Conservation (phyloP, 352 stramenopile species). For the Phytopythium chamaehyphon region DNA sequence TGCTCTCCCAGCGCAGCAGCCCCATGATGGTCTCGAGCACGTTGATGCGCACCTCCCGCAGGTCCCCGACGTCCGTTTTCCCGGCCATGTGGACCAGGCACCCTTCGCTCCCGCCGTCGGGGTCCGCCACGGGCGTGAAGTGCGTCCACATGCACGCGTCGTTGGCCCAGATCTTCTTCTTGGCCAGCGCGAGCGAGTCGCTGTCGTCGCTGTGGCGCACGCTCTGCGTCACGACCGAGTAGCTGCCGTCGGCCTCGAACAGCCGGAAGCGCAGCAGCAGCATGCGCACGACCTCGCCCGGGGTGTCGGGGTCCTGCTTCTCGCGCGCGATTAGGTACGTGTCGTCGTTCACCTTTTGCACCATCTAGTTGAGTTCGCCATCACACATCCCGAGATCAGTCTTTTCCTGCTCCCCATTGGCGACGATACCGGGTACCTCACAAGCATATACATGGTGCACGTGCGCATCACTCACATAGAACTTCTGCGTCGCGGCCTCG, state of each 20-base stretch:
- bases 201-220: conserved; percentile 12
- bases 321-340: conserved; percentile 44
- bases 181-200: background rate
- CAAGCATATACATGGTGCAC: background rate
- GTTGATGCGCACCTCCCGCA: conserved; percentile 20
- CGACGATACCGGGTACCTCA: background rate
- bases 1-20: conserved; percentile 49
- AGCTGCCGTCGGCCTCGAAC: conserved; percentile 30
- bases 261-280: conserved; percentile 48
- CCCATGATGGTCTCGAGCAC: conserved; percentile 58
- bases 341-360: conserved; percentile 50
- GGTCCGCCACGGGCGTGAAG: conserved; percentile 23
- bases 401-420: too few relatives aligned
- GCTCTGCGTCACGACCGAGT: conserved; percentile 33
- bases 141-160: conserved; percentile 34
- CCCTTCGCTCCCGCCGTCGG: conserved; percentile 20
- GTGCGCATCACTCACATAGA: conserved; percentile 14
- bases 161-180: conserved; percentile 32
- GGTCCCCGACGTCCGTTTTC: conserved; percentile 27
- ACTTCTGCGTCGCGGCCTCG: conserved; percentile 32
- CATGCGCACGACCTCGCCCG: conserved; percentile 22
- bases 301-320: conserved; percentile 25
- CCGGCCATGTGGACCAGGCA: conserved; percentile 36
- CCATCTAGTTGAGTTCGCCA: conserved; percentile 20
- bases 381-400: conserved; percentile 1